Percentiles rank a stretch among this genome's conserved stretches.
These are phyloP conservation scores for Pseudovirgaria hyperparasitica DNA, from an alignment of 2,329 filamentous ascomycete species.

Conservation along the genomic window DNA sequence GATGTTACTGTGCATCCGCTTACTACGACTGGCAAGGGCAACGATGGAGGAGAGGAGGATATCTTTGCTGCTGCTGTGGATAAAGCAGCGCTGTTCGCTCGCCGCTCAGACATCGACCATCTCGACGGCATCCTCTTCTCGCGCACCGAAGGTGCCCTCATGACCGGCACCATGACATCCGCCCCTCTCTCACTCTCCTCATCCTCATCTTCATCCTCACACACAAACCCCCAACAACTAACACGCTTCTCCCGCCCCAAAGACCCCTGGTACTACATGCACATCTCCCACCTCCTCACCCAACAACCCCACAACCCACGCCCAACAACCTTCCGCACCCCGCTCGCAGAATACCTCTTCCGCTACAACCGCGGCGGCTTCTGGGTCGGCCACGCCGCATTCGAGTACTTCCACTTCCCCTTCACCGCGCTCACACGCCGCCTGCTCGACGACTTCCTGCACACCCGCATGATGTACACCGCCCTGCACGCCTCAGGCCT, in stretches of 20 bases:
- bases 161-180: conserved; percentile 32
- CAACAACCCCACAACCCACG: conserved; percentile 18
- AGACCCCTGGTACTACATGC: conserved; percentile 41
- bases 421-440: conserved; percentile 52
- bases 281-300: conserved; percentile 26
- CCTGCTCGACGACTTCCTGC: conserved; percentile 49
- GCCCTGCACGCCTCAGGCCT: conserved; percentile 50
- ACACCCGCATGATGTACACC: conserved; percentile 52
- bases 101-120: too few species aligned
- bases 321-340: conserved; percentile 41
- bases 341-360: conserved; percentile 55
- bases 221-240: conserved; percentile 4
- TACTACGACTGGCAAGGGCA: conserved; percentile 20
- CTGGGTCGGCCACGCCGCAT: conserved; percentile 52
- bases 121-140: conserved; percentile 39
- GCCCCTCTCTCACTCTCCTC: conserved; percentile 20
- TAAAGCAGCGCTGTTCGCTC: too few species aligned
- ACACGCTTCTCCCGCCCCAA: conserved; percentile 27
- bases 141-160: conserved; percentile 27
- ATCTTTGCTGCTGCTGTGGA: conserved; percentile 26
- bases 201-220: too few species aligned
- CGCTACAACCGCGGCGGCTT: conserved; percentile 59
- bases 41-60: too few species aligned
- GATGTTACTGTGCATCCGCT: conserved; percentile 36
- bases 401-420: conserved; percentile 50